Conservation (phyloP, 2,329 filamentous ascomycete species). For the Epichloe typhina region DNA sequence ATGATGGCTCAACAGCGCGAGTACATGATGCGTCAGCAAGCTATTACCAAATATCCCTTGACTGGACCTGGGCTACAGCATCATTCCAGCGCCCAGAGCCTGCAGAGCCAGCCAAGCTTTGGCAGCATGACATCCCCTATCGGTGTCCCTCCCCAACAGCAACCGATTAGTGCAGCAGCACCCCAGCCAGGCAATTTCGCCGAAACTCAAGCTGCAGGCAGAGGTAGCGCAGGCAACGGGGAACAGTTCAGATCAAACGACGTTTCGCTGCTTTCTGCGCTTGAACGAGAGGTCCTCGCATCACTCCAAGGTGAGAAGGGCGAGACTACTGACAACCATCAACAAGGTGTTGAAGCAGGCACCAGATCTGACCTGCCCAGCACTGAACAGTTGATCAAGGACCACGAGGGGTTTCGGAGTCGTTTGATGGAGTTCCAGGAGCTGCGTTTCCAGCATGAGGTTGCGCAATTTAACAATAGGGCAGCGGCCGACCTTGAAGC, state of each 20-base stretch:
- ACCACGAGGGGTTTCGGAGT: conserved; percentile 49
- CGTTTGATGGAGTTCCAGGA: conserved; percentile 76
- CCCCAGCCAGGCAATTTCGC: conserved; percentile 48
- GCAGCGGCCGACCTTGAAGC: neutral
- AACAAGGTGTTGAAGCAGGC: conserved; percentile 18
- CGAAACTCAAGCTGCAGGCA: conserved; percentile 35
- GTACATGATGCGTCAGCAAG: conserved; percentile 75
- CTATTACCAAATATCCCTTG: conserved; percentile 59
- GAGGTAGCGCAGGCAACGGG: conserved; percentile 19
- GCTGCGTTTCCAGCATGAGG: conserved; percentile 59
- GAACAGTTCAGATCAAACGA: conserved; percentile 60
- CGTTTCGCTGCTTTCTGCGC: conserved; percentile 47
- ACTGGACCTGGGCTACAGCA: conserved; percentile 55
- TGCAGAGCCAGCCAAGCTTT: conserved; percentile 95
- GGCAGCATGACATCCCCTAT: conserved; percentile 86
- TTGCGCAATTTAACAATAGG: conserved; percentile 24
- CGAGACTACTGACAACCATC: conserved; percentile 1
- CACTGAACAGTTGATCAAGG: conserved; percentile 36
- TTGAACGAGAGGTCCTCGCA: conserved; percentile 40
- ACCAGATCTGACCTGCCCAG: conserved; percentile 35
- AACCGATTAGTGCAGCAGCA: conserved; percentile 25
- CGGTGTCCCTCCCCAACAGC: conserved; percentile 35
- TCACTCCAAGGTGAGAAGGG: conserved; percentile 15
- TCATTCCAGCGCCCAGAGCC: conserved; percentile 85
- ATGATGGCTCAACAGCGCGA: conserved; percentile 94